Evolutionary conservation across 148 eudicot genomes (phyloP), one percentile per base, ranked within the genome.

Genomic region (Amaranthus hypochondriacus): DNA sequence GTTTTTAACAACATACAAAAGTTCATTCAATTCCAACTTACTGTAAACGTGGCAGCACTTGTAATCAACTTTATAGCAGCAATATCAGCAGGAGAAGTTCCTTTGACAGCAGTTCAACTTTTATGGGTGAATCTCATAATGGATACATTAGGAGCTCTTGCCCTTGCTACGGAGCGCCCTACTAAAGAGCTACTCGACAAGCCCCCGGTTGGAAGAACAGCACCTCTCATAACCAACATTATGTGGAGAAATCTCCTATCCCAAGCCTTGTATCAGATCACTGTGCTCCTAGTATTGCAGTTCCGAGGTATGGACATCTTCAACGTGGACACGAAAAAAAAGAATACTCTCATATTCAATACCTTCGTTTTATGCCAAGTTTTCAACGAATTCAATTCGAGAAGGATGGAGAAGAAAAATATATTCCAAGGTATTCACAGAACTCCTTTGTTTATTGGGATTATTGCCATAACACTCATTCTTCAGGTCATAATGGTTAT

Each of bases 121-220:
- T 58, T 89, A 72, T 92, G 97, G 95, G 97, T 92, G 46, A 92
- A 92, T 73, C 89, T 92, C 75, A 92, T 90, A 50, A 89, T 92
- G 95, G 97, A 90, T 73, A 87, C 95, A 4, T 75, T 92, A 21
- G 97, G 95, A 9, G 97, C 97, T 43, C 73, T 92, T 66, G 97
- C 97, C 7, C 85, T 92, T 14, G 97, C 95, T 14, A 90, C 96
- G 9, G 96, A 92, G 75, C 76, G 82, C 47, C 97, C 97, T 5
- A 88, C 89, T 5, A 75, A 84, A 53, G 97, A 86, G 74, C 89
- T 92, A 28, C 81, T 92, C 80, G 75, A 86, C 65, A 83, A 74
- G 54, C 86, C 87, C 3, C 97, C 97, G 0, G 89, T 90, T 51
- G 96, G 97, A 47, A 79, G 96, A 79, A 81, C 82, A 0, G 93